phyloP scores from a whole-genome alignment of 768 basidiomycete genomes.

The Psilocybe sp. region DNA sequence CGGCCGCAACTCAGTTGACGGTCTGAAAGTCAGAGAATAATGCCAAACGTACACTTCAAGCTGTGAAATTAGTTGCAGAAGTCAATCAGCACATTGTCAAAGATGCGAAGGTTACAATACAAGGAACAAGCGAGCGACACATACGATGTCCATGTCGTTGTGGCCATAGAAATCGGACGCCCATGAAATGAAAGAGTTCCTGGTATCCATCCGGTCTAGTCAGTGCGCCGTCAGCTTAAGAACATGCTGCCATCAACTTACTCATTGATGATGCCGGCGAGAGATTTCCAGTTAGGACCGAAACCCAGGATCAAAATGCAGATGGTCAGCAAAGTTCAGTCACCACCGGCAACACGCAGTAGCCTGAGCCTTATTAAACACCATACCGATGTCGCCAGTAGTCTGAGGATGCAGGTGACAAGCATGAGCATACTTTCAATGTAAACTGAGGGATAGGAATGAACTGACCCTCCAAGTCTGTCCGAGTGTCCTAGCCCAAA shows the following conservation, averaged over 20 bases:
- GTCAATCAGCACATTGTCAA: neutral
- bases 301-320: neutral
- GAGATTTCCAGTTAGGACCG: constrained; percentile 45
- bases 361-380: neutral
- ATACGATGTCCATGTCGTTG: constrained; percentile 68
- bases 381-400: constrained; percentile 46
- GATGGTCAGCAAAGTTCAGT: too few relatives aligned
- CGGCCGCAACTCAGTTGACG: neutral
- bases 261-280: constrained; percentile 55
- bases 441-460: neutral
- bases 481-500: constrained; percentile 57
- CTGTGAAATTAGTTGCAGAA: constrained; percentile 24
- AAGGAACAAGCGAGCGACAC: constrained; percentile 8
- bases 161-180: constrained; percentile 67
- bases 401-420: constrained; percentile 30
- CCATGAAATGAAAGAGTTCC: constrained; percentile 63
- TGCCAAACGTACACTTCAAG: constrained; percentile 50
- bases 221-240: neutral
- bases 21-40: neutral
- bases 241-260: constrained; percentile 13
- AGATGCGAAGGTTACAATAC: too few relatives aligned
- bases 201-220: constrained; percentile 17
- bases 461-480: constrained; percentile 63
- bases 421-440: neutral
- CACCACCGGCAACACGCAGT: too few relatives aligned